Evolutionary conservation across 2,329 filamentous ascomycete genomes (phyloP), one percentile per base, ranked within the genome.

Genomic region (Trichothecium roseum): DNA sequence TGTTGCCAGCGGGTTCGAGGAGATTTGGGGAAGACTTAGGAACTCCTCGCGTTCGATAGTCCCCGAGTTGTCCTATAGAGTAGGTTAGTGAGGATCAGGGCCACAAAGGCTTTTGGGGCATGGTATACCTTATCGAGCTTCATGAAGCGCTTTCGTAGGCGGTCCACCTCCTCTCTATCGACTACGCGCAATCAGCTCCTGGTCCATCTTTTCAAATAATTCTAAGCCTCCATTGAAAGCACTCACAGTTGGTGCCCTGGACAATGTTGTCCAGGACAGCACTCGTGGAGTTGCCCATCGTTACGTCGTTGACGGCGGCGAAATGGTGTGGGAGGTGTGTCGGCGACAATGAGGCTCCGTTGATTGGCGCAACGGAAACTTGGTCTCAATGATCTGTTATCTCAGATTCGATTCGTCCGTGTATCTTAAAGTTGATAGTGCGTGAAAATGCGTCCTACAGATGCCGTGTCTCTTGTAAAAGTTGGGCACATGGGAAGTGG

Each of bases 31-130:
- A 40, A 98, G 78, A 53, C 84, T 91, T 46, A 98, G 79, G 62
- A 98, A 98, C 60, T 98, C 91, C 57, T 96, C 89, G 54, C 91
- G 87, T 63, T 98, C 91, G 63, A 98, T 94, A 32, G 91, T 96
- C 49, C 91, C 91, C 12, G 88, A 95, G 66, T 93, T 93, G 60
- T 98, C 89, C 89, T 95, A 18, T 8, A 10, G 14, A 26, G 33
- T 14, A 31, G 8, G 17, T 38, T 30, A 41, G 40, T 42, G n/a
- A 41, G 8, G 30, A 8, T 20, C 18, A 12, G 8, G 30, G 10
- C 18, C 10, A 28, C 8, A 14, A 15, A 14, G 26, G 28, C 20
- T 30, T 37, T 33, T 20, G 9, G 4, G 16, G 27, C 30, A 17
- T n/a, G n/a, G 46, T 66, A 47, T 63, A 91, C 89, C 76, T 95